Evolutionary conservation across 2,329 filamentous ascomycete species (phyloP), one percentile per base, ranked within the genome.

Genomic region (Hypoxylon sp.): DNA sequence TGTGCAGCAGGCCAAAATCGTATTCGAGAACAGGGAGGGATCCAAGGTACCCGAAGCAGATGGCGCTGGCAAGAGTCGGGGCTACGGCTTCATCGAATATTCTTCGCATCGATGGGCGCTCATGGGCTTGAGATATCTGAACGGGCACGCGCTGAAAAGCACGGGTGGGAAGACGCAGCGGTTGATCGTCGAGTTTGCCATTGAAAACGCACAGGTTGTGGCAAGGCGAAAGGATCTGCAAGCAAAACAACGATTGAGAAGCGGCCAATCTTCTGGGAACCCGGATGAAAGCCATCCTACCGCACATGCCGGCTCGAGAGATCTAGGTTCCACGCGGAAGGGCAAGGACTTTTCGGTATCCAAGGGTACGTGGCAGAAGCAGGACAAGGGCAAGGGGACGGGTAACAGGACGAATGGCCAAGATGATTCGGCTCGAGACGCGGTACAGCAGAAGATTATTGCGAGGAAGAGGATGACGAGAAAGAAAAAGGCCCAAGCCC

Each of bases 61-160:
- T 47, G 92, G 90, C 6, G 92, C 87, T 5, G 93, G 93, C 42
- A 85, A 90, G 72, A 95, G 90, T 73, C 86, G 94, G 73, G 95
- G 95, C 4, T 99, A 99, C 73, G 95, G 96, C 10, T 99, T 99
- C 79, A 90, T 99, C 66, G 95, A 99, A 77, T 99, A 97, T 76
- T 90, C 88, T 64, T 95, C 91, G 24, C 95, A 99, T 72, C 89
- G 95, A 46, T 94, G 89, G 81, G 95, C 95, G 11, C 82, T 99
- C 33, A 98, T 98, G 91, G 95, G 92, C 20, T 80, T 99, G 62
- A 84, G 95, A 42, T 98, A 92, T 87, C 82, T 99, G 55, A 99
- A 99, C 73, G 93, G 94, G 1, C 88, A 84, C 57, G 78, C 84
- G 26, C 67, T 86, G 15, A 79, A 83, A 68, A 84, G 82, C 62